These are phyloP conservation scores for Medicago ruthenica DNA, from an alignment of 306 rosid genomes.

Conservation along the genomic window DNA sequence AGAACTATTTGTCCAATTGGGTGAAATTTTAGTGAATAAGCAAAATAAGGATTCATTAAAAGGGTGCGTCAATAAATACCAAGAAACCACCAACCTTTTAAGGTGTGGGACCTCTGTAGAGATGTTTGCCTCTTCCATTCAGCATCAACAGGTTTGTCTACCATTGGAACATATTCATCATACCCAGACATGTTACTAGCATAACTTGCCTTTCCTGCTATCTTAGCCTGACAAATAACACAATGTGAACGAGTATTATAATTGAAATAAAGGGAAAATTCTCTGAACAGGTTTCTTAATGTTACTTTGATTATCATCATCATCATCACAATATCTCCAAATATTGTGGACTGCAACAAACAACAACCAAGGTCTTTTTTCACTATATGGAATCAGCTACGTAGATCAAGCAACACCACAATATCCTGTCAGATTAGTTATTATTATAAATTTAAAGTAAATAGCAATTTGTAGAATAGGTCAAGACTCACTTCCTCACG, in stretches of 20 bases:
- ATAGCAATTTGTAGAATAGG: slow-evolving; percentile 35
- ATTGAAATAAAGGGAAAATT: slow-evolving; percentile 9
- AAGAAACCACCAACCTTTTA: slow-evolving; percentile 66
- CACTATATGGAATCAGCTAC: neutral
- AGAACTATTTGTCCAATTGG: neutral
- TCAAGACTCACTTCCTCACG: slow-evolving; percentile 87
- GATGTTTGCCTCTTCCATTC: slow-evolving; percentile 77
- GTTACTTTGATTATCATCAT: slow-evolving; percentile 22
- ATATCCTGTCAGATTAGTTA: slow-evolving; percentile 3
- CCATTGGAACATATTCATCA: slow-evolving; percentile 97
- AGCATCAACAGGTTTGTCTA: slow-evolving; percentile 95
- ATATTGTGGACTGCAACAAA: slow-evolving; percentile 12
- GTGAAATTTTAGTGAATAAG: too few relatives aligned
- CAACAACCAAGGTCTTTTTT: slow-evolving; percentile 24
- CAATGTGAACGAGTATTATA: slow-evolving; percentile 1
- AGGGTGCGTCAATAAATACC: slow-evolving; percentile 20
- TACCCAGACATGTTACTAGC: slow-evolving; percentile 74
- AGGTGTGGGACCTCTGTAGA: slow-evolving; percentile 56
- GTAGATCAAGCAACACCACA: neutral
- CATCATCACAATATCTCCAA: slow-evolving; percentile 21
- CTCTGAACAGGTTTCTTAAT: slow-evolving; percentile 14
- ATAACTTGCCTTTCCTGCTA: slow-evolving; percentile 70
- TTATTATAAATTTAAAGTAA: neutral
- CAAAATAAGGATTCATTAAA: neutral
- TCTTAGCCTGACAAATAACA: slow-evolving; percentile 67